Percentiles rank a stretch among this genome's conserved stretches.
These are phyloP conservation scores for Cercospora nicotianae DNA, from an alignment of 2,329 filamentous ascomycete species.

Conservation along the genomic window DNA sequence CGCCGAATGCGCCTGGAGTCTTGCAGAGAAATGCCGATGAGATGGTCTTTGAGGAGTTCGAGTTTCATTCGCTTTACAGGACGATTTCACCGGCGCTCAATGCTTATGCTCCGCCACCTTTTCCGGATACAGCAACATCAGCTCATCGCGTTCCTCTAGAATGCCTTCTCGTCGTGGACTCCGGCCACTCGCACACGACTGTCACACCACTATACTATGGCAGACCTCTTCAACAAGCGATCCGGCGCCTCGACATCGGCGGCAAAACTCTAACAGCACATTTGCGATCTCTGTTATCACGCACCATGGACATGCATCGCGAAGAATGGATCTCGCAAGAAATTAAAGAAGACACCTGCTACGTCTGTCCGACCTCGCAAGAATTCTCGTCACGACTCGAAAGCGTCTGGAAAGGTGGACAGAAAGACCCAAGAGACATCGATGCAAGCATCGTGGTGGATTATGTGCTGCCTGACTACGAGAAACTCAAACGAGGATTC, in stretches of 20 bases:
- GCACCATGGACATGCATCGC: constrained; percentile 94
- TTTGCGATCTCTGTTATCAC: constrained; percentile 83
- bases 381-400: constrained; percentile 74
- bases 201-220: constrained; percentile 83
- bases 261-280: constrained; percentile 94
- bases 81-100: constrained; percentile 30
- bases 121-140: constrained; percentile 41
- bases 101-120: constrained; percentile 34
- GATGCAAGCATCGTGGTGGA: constrained; percentile 70
- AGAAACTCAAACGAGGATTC: constrained; percentile 63
- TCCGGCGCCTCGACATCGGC: constrained; percentile 83
- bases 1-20: constrained; percentile 75
- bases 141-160: constrained; percentile 8
- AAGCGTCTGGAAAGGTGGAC: constrained; percentile 75
- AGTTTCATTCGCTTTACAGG: constrained; percentile 82
- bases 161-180: constrained; percentile 83
- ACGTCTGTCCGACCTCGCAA: constrained; percentile 50
- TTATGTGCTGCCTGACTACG: constrained; percentile 85
- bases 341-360: constrained; percentile 89
- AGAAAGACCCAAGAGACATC: constrained; percentile 55
- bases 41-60: constrained; percentile 96
- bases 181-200: constrained; percentile 89
- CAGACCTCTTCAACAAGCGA: constrained; percentile 73
- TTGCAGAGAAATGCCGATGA: constrained; percentile 91
- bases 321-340: constrained; percentile 93